Evolutionary conservation across 495 filamentous ascomycete species (phyloP).

Genomic region (Penicillium nucicola): DNA sequence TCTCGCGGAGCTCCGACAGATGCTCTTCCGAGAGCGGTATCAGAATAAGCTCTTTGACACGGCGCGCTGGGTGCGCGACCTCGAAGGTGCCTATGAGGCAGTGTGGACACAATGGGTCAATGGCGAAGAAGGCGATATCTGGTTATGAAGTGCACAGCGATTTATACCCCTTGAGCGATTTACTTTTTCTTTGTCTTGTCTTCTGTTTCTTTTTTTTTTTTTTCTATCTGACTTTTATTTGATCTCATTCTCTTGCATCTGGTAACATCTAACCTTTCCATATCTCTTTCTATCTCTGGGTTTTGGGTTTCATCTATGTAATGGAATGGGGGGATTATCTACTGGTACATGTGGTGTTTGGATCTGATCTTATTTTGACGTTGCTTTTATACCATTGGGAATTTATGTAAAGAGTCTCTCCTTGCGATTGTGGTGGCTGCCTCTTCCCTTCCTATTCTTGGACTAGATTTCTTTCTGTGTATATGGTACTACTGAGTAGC

Average conservation of each 20-base stretch:
- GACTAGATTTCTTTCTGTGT: no score
- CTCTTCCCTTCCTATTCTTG: no score
- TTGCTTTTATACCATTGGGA: constrained; percentile 1
- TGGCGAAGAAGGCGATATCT: constrained; percentile 90
- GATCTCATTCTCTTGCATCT: background rate
- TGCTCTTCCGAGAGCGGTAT: constrained; percentile 81
- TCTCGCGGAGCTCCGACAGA: constrained; percentile 68
- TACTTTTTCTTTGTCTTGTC: constrained; percentile 20
- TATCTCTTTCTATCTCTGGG: background rate
- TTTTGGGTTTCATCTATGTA: constrained; percentile 1
- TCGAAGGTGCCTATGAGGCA: constrained; percentile 84
- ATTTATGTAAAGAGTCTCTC: background rate
- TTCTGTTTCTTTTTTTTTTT: background rate
- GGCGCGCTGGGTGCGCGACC: constrained; percentile 82
- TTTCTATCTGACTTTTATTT: background rate
- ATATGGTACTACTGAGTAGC: no score
- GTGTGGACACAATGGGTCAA: constrained; percentile 87
- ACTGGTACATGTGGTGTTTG: background rate
- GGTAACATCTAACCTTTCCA: background rate
- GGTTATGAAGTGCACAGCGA: constrained; percentile 48
- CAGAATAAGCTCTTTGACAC: constrained; percentile 89
- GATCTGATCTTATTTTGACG: no score
- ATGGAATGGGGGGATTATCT: background rate
- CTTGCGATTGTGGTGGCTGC: no score
- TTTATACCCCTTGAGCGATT: constrained; percentile 37